Evolutionary conservation across 2,329 filamentous ascomycete genomes (phyloP), one percentile per base, ranked within the genome.

Genomic region (Claviceps africana): DNA sequence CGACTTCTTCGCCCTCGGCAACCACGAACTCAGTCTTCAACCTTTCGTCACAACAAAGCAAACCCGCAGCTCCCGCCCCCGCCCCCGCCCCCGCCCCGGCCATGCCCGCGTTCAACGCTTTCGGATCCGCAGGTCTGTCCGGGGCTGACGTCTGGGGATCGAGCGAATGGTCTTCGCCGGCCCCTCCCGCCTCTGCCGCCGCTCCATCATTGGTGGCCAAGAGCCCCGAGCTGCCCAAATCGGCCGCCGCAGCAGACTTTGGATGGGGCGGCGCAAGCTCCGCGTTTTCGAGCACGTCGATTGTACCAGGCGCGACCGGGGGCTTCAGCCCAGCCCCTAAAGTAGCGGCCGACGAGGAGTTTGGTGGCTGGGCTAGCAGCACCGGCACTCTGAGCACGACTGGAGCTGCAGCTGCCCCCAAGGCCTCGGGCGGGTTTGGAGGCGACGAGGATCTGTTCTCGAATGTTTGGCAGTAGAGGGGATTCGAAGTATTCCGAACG

Each of bases 321-420:
- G 84, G 84, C 6, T 85, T 87, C 67, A 78, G 73, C 51, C 64
- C 72, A 51, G 70, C 73, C 42, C 82, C 87, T 25, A 83, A 85
- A 61, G 86, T 95, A 2, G 77, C 86, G 37, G 85, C 87, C 0
- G 91, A 97, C 61, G 91, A 97, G 67, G 91, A 97, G 64, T 97
- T 96, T 71, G 91, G 91, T 21, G 90, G 91, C 13, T 97, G 91
- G 91, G 82, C 87, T 47, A 94, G 88, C 75, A 71, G 83, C 78
- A 62, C 77, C 59, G 60, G 73, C 39, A 70, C 73, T 9, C 64
- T 68, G 1, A 64, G 68, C 33, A 62, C n/a, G n/a, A n/a, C 71
- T 21, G 65, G 64, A 44, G 66, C 65, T 48, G 67, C 67, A 25
- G 63, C 68, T 30, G 61, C 67, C 15, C 69, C 75, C 48, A 79